Evolutionary conservation across 306 rosid species (phyloP).

Genomic region (Lupinus albus): DNA sequence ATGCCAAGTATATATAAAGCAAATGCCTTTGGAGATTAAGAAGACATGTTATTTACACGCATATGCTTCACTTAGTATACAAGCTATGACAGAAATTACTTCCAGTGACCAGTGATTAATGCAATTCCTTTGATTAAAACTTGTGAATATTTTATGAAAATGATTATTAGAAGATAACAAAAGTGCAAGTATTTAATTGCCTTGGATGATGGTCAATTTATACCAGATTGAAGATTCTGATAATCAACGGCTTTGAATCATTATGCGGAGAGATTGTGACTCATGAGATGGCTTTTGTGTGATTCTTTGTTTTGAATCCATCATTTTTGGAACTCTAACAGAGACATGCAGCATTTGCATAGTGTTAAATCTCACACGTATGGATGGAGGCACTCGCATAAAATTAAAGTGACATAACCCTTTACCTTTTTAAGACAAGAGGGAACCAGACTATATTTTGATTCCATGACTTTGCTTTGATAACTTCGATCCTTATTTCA

Average conservation of each 20-base stretch:
- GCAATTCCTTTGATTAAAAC: slow-evolving; percentile 32
- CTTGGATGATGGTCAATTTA: slow-evolving; percentile 52
- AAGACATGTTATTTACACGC: slow-evolving; percentile 43
- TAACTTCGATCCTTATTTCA: too few species aligned
- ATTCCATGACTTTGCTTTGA: too few species aligned
- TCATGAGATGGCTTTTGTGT: slow-evolving; percentile 47
- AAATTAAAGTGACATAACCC: not conserved
- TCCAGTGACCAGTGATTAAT: slow-evolving; percentile 32
- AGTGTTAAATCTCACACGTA: slow-evolving; percentile 27
- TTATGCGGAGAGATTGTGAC: slow-evolving; percentile 51
- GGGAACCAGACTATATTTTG: not conserved
- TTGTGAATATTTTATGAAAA: slow-evolving; percentile 41
- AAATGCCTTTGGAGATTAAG: slow-evolving; percentile 40
- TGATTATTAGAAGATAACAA: slow-evolving; percentile 36
- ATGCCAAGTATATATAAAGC: slow-evolving; percentile 61
- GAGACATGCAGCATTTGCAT: slow-evolving; percentile 15
- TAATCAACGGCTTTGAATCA: slow-evolving; percentile 60
- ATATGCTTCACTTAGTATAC: slow-evolving; percentile 47
- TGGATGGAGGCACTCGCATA: slow-evolving; percentile 23
- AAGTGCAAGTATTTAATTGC: slow-evolving; percentile 39
- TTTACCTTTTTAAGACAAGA: not conserved
- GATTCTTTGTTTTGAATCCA: slow-evolving; percentile 53
- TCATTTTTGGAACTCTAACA: slow-evolving; percentile 34
- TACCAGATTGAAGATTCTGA: slow-evolving; percentile 60
- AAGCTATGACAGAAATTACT: slow-evolving; percentile 29